Percentiles rank a stretch among this genome's conserved stretches.
phyloP scores from a whole-genome alignment of 257 asterid species.

The Scutellaria baicalensis region DNA sequence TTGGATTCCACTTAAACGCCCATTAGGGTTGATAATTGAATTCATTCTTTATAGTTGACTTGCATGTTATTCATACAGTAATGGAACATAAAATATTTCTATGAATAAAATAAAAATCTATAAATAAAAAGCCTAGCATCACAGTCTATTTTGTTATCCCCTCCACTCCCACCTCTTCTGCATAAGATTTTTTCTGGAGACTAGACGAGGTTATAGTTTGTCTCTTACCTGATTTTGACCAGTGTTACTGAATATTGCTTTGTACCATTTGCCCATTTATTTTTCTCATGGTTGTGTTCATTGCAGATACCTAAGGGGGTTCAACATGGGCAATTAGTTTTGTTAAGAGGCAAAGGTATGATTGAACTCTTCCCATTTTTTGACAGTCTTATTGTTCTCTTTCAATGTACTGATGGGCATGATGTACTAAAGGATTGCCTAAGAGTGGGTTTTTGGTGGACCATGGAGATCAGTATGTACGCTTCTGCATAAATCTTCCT shows the following conservation, averaged over 20 bases:
- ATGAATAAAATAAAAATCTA: neutral
- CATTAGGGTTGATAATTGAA: neutral
- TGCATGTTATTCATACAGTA: neutral
- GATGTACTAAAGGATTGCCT: constrained; percentile 60
- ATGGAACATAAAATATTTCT: neutral
- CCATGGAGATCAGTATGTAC: constrained; percentile 84
- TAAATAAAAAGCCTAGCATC: neutral
- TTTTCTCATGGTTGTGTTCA: constrained; percentile 18
- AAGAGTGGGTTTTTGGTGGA: constrained; percentile 60
- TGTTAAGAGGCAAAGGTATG: constrained; percentile 83
- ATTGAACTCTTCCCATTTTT: neutral
- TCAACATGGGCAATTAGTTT: constrained; percentile 78
- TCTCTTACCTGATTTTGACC: neutral
- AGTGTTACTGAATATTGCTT: neutral
- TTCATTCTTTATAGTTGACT: neutral
- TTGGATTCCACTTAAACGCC: neutral
- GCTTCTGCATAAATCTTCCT: constrained; percentile 79
- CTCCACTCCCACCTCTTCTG: neutral
- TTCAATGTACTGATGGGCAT: constrained; percentile 16
- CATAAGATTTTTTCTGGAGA: neutral
- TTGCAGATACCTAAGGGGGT: constrained; percentile 88
- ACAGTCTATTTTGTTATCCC: neutral
- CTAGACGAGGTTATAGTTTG: neutral
- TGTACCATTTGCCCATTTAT: constrained; percentile 4
- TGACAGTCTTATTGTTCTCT: neutral